Base-by-base conservation (phyloP, 352 stramenopile species). In the Phytopythium oedochilum region DNA sequence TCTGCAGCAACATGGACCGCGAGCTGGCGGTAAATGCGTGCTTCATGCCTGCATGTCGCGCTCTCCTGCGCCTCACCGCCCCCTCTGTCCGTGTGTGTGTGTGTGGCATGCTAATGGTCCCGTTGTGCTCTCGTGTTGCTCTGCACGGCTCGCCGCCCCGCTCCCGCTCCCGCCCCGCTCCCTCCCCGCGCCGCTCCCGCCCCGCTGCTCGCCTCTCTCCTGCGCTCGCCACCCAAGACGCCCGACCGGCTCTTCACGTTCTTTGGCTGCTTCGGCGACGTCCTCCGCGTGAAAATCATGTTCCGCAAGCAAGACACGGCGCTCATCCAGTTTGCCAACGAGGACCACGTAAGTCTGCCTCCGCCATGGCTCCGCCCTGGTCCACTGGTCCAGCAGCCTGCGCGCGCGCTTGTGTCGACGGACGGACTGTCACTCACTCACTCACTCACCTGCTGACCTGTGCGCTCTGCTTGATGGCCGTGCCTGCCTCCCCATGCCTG, bases 271-370 rank as follows among this genome's bases (percentile, higher is more conserved):
- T 93, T 88, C 66, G 83, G 83, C 23, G 83, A 93, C 39, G 83
- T 93, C 20, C 53, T 91, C 53, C 83, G 83, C 26, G 75, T 93
- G 56, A 93, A 93, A 57, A 84, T 93, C 60, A 93, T 93, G 83
- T 93, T 91, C 56, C 76, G 79, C 29, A 93, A 93, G 57, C 78
- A 84, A 38, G 83, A 89, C 66, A 91, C 83, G 1, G 81, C 81
- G 36, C 61, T 93, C 20, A 85, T 93, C 43, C 83, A 93, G 60
- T 93, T 93, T 32, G 71, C 72, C 15, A 72, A 87, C 60, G 83
- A 91, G 51, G 60, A 69, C 34, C 83, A 93, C 59, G 83, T 91
- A 75, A 53, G 73, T 75, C 44, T 38, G 17, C 28, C 22, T 3
- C 8, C 25, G 17, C 2, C 18, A 42, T 42, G 1, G 17, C 50